Evolutionary conservation across 2,329 filamentous ascomycete species (phyloP), one percentile per base, ranked within the genome.

Genomic region (Golovinomyces cichoracearum): DNA sequence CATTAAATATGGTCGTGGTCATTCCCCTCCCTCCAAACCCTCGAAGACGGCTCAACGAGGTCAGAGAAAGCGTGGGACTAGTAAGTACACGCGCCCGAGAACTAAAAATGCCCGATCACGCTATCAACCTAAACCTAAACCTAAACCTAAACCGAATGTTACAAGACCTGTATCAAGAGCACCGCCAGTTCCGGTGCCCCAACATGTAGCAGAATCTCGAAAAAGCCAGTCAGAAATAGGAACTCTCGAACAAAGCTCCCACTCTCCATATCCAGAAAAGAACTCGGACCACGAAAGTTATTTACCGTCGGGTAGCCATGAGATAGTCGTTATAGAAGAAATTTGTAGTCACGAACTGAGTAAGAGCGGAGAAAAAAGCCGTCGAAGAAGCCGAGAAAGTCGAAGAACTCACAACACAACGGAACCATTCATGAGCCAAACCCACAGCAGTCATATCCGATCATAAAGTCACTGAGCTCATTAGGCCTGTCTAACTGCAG

Each of bases 321-420:
- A 62, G 53, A 57, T 62, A 19, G 57, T 62, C 6, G 60, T 62
- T 3, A 60, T 61, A 46, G 60, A 61, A 53, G 60, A 62, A 44
- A 57, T 59, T 51, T 58, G 56, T 31, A 58, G 57, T 37, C 59
- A 59, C 19, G 54, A 58, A 26, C 26, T 3, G 27, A 51, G 29
- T 15, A 33, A 10, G 29, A 15, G 29, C n/a, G 29, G 29, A 10
- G 29, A 10, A 33, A 33, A 15, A 33, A 33, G 29, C n/a, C n/a
- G n/a, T 33, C 10, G 7, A 15, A 33, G 29, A 12, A 33, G 29
- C 29, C 29, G 29, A 15, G 7, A 33, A 33, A 33, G 29, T 15
- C 10, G 29, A 33, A 3, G 29, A 3, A 3, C 3, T 33, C 10
- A 9, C 7, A 9, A 9, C 10, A 33, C 3, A 3, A 33, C 3